Base-by-base conservation (phyloP, 106 monocot genomes). In the Allium fistulosum region DNA sequence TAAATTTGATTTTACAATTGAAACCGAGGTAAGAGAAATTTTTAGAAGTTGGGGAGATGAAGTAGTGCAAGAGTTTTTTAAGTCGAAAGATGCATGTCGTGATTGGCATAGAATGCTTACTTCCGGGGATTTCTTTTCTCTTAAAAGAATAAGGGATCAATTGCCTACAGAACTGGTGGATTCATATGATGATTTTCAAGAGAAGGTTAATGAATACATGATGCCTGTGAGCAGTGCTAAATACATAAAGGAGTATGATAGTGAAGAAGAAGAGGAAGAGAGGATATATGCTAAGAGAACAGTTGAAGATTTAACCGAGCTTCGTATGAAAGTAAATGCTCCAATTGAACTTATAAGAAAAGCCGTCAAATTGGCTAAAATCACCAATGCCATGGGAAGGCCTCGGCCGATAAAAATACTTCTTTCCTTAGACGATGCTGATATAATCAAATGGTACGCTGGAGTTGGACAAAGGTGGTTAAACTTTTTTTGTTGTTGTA, bases 371-470 rank as follows among this genome's bases (percentile, higher is more conserved):
- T 72, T 92, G 71, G 87, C 89, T 57, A 79, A 84, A 7, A 89
- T 99, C 68, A 92, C 97, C 7, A 99, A 99, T 71, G 67, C 81
- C 2, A 99, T 87, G 97, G 97, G 97, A 15, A 80, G 92, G 46
- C 95, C 95, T 6, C 78, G 85, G 67, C 91, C 95, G 9, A 95
- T 95, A 59, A 92, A 92, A 71, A 16, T 99, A 37, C 92, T 99
- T 11, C 63, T 89, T 26, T 78, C 84, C 71, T 78, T 99, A 77
- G 92, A 99, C 26, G 97, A 99, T 85, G 71, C 78, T 11, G 84
- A 85, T 67, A 99, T 99, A 17, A 70, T 99, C 55, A 92, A 92
- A 72, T 99, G 97, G 97, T 99, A 99, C 77, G 80, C 97, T 27
- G 92, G 97, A 10, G 85, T 99, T 4, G 97, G 86, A 11, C 81